These are phyloP conservation scores for Talaromyces islandicus DNA, from an alignment of 2,329 filamentous ascomycete species.

Conservation along the genomic window DNA sequence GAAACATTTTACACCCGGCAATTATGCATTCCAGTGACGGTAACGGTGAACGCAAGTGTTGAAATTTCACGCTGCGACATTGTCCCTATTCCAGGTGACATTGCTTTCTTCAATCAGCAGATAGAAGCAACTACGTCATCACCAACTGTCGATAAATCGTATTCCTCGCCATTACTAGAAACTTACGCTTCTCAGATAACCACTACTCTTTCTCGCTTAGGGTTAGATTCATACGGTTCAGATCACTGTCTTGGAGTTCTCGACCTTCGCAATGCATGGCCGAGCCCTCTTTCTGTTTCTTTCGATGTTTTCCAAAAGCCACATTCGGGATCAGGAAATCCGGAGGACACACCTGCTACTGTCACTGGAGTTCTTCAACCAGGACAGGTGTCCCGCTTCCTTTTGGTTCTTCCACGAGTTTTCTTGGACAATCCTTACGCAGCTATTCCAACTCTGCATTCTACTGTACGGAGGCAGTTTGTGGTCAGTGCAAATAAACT, in stretches of 20 bases:
- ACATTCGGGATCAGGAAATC: slow-evolving; percentile 3
- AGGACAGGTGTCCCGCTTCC: slow-evolving; percentile 62
- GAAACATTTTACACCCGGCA: slow-evolving; percentile 79
- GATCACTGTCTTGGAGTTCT: slow-evolving; percentile 74
- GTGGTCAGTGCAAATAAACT: slow-evolving; percentile 77
- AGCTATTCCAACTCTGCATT: slow-evolving; percentile 72
- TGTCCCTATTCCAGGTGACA: slow-evolving; percentile 62
- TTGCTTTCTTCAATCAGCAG: slow-evolving; percentile 55
- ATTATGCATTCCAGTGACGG: slow-evolving; percentile 69
- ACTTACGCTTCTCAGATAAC: slow-evolving; percentile 38
- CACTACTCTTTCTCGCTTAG: slow-evolving; percentile 38
- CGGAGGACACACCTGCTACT: slow-evolving; percentile 21
- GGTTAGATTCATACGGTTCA: slow-evolving; percentile 38
- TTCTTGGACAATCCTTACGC: slow-evolving; percentile 72
- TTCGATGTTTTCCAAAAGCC: slow-evolving; percentile 43
- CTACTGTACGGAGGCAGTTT: slow-evolving; percentile 81
- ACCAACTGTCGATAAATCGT: slow-evolving; percentile 5
- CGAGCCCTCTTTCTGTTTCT: slow-evolving; percentile 65
- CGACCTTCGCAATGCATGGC: slow-evolving; percentile 87
- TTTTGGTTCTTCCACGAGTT: slow-evolving; percentile 69
- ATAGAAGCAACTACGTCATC: slow-evolving; percentile 1
- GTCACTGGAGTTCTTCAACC: slow-evolving; percentile 48
- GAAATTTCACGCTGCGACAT: slow-evolving; percentile 77
- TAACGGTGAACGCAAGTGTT: slow-evolving; percentile 88
- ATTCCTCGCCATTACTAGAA: slow-evolving; percentile 6